Evolutionary conservation across 345 rosid genomes (phyloP), one percentile per base, ranked within the genome.

Genomic region (Laguncularia racemosa): DNA sequence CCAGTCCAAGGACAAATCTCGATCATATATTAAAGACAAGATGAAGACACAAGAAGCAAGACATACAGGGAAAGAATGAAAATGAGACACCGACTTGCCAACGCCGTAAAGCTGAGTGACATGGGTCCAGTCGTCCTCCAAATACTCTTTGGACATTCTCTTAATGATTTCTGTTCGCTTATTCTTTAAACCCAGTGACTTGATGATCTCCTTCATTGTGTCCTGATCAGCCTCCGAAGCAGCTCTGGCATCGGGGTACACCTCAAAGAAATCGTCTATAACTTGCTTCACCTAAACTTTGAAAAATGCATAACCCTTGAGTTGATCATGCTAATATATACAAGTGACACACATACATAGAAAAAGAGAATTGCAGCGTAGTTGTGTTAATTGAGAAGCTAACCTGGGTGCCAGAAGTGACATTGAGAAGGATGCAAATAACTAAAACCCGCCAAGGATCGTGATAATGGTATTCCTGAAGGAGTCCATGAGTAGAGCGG

Each of bases 61-160:
- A 23, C 5, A 23, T 23, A 6, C 5, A 23, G 28, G 2, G 5
- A n/a, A n/a, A n/a, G n/a, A 43, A 53, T 9, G 52, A 11, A 14
- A 49, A 19, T 14, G 14, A 21, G 12, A 14, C 14, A 66, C 81
- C 68, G 71, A 83, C 95, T 83, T 84, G 74, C 92, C 92, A 62
- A 90, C 61, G 49, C 89, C 92, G 46, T 78, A 82, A 59, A 90
- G 73, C 65, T 84, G 81, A 63, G 97, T 86, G 50, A 86, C 92
- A 73, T 90, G 72, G 45, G 88, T 84, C 97, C 97, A 90, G 53
- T 28, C 68, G 57, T 81, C 83, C 53, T 55, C 65, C 16, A 90
- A 72, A 78, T 90, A 87, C 67, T 83, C 90, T 8, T n/a, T 44
- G 14, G 95, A 90, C 49, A 87, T 49, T 18, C 79, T 73, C 44